Base-by-base conservation (phyloP, 2,329 filamentous ascomycete genomes). In the Xylariaceae sp. region DNA sequence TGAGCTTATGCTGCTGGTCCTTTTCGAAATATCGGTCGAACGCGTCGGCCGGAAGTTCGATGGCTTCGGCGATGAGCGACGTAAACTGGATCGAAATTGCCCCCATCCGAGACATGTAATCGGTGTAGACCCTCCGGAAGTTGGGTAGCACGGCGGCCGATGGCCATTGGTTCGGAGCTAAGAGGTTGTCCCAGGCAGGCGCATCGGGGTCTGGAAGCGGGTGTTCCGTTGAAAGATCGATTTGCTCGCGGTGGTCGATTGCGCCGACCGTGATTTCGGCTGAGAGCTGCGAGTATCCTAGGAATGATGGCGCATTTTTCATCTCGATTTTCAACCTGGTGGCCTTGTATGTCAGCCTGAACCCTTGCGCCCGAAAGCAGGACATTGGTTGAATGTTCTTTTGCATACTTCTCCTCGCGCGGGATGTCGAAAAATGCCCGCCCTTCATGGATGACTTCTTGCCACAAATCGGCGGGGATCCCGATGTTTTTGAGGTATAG, bases 181-280 rank as follows among this genome's bases (percentile, higher is more conserved):
- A 77, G 12, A 95, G 79, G 70, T 92, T 89, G 67, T 88, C 77
- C 69, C 91, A 88, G 1, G 81, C 73, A 1, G 89, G 89, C 34
- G 84, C 82, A 29, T 72, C 73, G 0, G 84, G 76, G 1, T 71
- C 72, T 0, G 87, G 88, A 1, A 86, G 48, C 0, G 84, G 76
- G 64, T 94, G 88, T 50, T 89, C 84, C 0, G 90, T 95, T 0
- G 88, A 89, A 50, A 95, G 80, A 70, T 95, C 90, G 58, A 95
- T 86, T 69, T 95, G 90, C 70, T 95, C 90, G 50, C 90, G 80
- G 75, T 91, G 87, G 72, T 95, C 90, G 63, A 83, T 79, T 48
- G 81, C 80, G 61, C 86, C 83, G 26, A 88, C 88, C 3, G 90
- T 95, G 65, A 86, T 79, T 67, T 87, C 85, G 59, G 83, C 82